Evolutionary conservation across 495 filamentous ascomycete species (phyloP).

Genomic region (Corynascus novoguineensis): DNA sequence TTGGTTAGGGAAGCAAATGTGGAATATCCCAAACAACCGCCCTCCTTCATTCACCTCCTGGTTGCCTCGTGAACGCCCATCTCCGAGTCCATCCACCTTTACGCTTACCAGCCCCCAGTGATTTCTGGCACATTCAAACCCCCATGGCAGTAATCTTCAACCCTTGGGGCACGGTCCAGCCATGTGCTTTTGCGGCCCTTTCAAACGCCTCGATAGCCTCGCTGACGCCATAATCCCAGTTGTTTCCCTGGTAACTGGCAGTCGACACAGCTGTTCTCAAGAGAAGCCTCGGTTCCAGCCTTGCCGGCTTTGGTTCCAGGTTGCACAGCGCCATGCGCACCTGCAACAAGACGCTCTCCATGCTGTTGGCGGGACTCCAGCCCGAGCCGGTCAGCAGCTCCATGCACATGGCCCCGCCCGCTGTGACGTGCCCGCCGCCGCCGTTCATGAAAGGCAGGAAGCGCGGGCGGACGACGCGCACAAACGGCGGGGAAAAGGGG

Average conservation of each 20-base stretch:
- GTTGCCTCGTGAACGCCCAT: too few relatives aligned
- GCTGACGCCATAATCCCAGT: constrained; percentile 54
- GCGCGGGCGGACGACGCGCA: constrained; percentile 76
- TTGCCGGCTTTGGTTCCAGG: constrained; percentile 65
- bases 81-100: neutral
- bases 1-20: too few relatives aligned
- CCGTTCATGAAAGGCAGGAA: constrained; percentile 65
- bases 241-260: neutral
- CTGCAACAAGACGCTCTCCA: constrained; percentile 80
- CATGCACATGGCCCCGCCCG: constrained; percentile 89
- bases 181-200: constrained; percentile 62
- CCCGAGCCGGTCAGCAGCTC: constrained; percentile 80
- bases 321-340: constrained; percentile 71
- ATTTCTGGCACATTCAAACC: neutral
- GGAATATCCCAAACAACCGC: too few relatives aligned
- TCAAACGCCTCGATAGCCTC: constrained; percentile 72
- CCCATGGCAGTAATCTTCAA: constrained; percentile 26
- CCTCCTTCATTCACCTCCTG: too few relatives aligned
- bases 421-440: constrained; percentile 84
- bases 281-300: constrained; percentile 38
- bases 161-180: constrained; percentile 52
- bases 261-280: neutral
- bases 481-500: constrained; percentile 76
- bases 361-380: constrained; percentile 65
- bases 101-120: neutral